Evolutionary conservation across 768 basidiomycete genomes (phyloP), one percentile per base, ranked within the genome.

Genomic region (Kwoniella botswanensis): DNA sequence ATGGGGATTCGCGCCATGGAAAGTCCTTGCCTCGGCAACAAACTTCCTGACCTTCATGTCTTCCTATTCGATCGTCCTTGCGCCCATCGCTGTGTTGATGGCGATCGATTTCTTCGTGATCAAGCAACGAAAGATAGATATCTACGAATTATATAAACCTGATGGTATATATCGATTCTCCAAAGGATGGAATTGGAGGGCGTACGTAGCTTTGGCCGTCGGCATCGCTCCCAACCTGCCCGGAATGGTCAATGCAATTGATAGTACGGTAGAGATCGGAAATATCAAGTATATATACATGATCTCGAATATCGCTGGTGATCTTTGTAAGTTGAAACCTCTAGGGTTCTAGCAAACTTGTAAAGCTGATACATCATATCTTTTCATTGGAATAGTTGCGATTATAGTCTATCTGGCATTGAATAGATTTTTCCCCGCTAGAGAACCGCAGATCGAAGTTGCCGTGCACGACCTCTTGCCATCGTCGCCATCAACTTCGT

Each of bases 171-270:
- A 81, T 76, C 21, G 70, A 9, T 83, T 79, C 79, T 57, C 56
- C 4, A 63, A 55, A 12, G 82, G 82, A 12, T 69, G 79, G 77
- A 81, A 82, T 73, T 77, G 70, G 66, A 70, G 82, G 10, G 67
- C 78, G 0, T 72, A 77, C 71, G 62, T 71, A 22, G 80, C 82
- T 6, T 76, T 80, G 61, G 44, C 73, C 64, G 58, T 76, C 21
- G 77, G 76, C 4, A 61, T 82, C 35, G 78, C 75, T 12, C 78
- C 77, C 1, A 82, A 82, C 67, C 53, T 81, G 3, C 80, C 80
- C 1, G 78, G 74, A 3, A 77, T 82, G 76, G 72, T 76, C 56
- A 79, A 78, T 60, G 79, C 79, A 41, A 76, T 82, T 71, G 63
- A 76, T 56, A 43, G 64, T 3, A 67, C 56, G 10, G 70, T 71